Percentiles rank a stretch among this genome's conserved stretches.
Evolutionary conservation across 768 basidiomycete species (phyloP).

Genomic region (Sporobolomyces roseus): DNA sequence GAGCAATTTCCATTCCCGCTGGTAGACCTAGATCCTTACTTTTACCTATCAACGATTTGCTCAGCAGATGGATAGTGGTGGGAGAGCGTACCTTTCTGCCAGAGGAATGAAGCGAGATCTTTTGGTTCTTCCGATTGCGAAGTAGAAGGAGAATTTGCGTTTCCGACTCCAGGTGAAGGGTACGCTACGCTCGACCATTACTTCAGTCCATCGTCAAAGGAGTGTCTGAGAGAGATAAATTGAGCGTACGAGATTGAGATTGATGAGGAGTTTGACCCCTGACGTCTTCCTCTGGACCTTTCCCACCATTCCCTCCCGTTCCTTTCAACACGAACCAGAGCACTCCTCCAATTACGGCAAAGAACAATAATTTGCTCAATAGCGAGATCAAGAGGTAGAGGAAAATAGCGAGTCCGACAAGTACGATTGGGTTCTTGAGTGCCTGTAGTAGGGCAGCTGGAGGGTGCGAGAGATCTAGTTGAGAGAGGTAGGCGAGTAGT

Average conservation of each 20-base stretch:
- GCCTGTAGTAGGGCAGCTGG: not conserved
- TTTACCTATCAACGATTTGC: too few relatives aligned
- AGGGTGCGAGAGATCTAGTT: constrained; percentile 1
- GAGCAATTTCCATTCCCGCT: constrained; percentile 4
- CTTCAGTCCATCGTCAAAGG: too few relatives aligned
- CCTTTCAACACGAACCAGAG: constrained; percentile 5
- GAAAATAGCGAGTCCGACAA: constrained; percentile 85
- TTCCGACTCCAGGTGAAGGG: constrained; percentile 2
- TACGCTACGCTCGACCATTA: not conserved
- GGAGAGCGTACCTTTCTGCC: constrained; percentile 7
- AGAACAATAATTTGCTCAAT: constrained; percentile 43
- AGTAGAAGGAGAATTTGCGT: not conserved
- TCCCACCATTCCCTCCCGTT: not conserved
- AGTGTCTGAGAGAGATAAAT: not conserved
- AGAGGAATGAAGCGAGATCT: constrained; percentile 15
- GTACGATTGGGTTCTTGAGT: constrained; percentile 11
- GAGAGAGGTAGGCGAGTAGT: constrained; percentile 8
- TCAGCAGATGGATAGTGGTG: not conserved
- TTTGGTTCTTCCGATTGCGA: not conserved
- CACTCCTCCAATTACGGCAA: not conserved
- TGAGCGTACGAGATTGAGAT: not conserved
- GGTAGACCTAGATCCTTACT: not conserved
- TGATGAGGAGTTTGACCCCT: constrained; percentile 52
- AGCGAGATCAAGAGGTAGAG: constrained; percentile 49
- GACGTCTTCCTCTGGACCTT: constrained; percentile 52